A percentile compares a stretch with the other conserved stretches of the same genome.
phyloP scores from a whole-genome alignment of 2,329 filamentous ascomycete species.

The Aulographum hederae region DNA sequence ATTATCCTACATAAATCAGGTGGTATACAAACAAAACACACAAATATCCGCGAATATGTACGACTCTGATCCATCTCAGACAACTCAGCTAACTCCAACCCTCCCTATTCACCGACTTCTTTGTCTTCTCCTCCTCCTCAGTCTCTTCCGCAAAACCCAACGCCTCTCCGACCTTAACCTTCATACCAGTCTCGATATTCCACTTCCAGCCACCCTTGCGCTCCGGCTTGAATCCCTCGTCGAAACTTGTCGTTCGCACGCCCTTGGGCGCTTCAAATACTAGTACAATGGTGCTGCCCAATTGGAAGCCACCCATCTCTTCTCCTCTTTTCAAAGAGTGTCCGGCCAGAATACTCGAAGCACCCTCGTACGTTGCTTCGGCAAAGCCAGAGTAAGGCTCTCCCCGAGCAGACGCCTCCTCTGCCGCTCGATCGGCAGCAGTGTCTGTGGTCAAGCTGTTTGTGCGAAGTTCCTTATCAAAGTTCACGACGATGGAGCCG shows the following conservation, averaged over 20 bases:
- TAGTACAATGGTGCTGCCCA: slow-evolving; percentile 86
- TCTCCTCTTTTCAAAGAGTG: slow-evolving; percentile 74
- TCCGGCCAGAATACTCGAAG: slow-evolving; percentile 61
- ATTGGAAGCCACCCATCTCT: slow-evolving; percentile 95
- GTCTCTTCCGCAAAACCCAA: slow-evolving; percentile 53
- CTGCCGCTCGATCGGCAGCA: slow-evolving; percentile 69
- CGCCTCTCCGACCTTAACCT: slow-evolving; percentile 73
- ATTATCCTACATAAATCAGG: no score
- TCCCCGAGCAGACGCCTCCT: slow-evolving; percentile 54
- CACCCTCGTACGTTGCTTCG: slow-evolving; percentile 72
- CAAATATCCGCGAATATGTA: no score
- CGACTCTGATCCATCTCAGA: no score
- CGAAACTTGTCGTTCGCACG: slow-evolving; percentile 31
- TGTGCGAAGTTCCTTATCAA: slow-evolving; percentile 82
- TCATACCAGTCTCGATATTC: slow-evolving; percentile 73
- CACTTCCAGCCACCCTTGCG: slow-evolving; percentile 61
- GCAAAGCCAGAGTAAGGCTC: slow-evolving; percentile 81
- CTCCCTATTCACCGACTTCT: no score
- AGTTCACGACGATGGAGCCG: slow-evolving; percentile 91
- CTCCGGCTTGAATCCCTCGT: slow-evolving; percentile 38
- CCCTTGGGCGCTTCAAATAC: slow-evolving; percentile 85
- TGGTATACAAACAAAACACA: no score
- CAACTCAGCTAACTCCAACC: no score
- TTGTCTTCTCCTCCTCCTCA: background rate
- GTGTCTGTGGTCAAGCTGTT: slow-evolving; percentile 89